These are phyloP conservation scores for Stevia rebaudiana DNA, from an alignment of 140 eudicot species.

Conservation along the genomic window DNA sequence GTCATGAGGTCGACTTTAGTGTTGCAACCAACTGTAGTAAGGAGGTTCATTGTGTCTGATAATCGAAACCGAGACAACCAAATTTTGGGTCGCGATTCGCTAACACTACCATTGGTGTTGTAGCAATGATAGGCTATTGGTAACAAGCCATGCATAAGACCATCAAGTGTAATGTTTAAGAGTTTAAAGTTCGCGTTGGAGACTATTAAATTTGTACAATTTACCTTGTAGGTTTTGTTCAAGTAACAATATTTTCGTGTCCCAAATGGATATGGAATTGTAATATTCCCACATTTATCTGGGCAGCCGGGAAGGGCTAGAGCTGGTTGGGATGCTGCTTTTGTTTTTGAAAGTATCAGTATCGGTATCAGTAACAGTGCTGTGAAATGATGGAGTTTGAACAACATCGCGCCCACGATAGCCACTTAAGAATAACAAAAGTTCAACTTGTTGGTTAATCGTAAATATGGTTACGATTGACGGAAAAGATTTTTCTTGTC, in stretches of 20 bases:
- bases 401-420: not conserved
- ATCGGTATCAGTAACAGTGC: not conserved
- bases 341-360: not conserved
- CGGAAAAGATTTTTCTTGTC: not conserved
- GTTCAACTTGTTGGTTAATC: not conserved
- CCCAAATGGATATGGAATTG: constrained; percentile 13
- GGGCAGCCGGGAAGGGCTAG: not conserved
- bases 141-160: constrained; percentile 2
- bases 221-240: not conserved
- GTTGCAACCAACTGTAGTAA: constrained; percentile 15
- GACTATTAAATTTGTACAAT: not conserved
- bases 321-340: not conserved
- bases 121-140: constrained; percentile 8
- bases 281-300: not conserved
- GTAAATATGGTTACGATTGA: not conserved
- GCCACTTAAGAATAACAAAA: no score
- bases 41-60: constrained; percentile 5
- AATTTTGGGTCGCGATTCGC: not conserved
- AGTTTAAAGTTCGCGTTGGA: not conserved
- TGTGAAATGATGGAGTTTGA: not conserved
- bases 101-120: not conserved
- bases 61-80: constrained; percentile 12
- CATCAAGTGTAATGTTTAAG: constrained; percentile 6
- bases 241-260: not conserved
- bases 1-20: not conserved